Conservation (phyloP, 2,329 filamentous ascomycete species). For the Sclerotinia nivalis region DNA sequence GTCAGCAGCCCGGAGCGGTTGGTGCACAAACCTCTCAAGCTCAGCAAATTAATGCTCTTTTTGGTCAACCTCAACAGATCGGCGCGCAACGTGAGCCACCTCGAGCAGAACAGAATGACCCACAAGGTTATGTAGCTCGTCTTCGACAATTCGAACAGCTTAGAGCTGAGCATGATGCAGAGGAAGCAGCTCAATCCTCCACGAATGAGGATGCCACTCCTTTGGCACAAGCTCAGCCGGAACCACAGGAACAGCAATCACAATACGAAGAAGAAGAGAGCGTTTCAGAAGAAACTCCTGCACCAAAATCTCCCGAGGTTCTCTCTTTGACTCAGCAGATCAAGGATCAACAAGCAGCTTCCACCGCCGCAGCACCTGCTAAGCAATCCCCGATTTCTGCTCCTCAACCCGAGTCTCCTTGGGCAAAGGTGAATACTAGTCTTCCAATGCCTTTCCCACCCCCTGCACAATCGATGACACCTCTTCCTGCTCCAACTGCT, state of each 20-base stretch:
- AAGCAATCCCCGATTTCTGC: conserved; percentile 55
- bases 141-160: conserved; percentile 82
- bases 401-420: conserved; percentile 51
- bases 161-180: conserved; percentile 68
- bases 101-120: conserved; percentile 61
- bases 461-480: conserved; percentile 70
- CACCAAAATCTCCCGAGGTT: conserved; percentile 46
- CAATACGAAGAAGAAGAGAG: conserved; percentile 17
- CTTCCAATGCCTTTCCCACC: conserved; percentile 76
- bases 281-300: conserved; percentile 29
- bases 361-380: conserved; percentile 46
- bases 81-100: conserved; percentile 53
- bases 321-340: conserved; percentile 82
- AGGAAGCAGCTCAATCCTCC: conserved; percentile 41
- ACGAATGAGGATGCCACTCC: conserved; percentile 37
- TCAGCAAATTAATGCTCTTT: conserved; percentile 38
- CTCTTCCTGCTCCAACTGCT: conserved; percentile 83
- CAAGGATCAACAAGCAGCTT: conserved; percentile 59
- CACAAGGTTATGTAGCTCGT: conserved; percentile 60
- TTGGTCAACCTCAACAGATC: conserved; percentile 33
- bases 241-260: conserved; percentile 28
- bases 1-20: conserved; percentile 33
- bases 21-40: conserved; percentile 35
- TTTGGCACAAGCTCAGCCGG: conserved; percentile 32
- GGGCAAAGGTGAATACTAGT: conserved; percentile 61